Evolutionary conservation across 1,284 basidiomycete species (phyloP).

Genomic region (Coniferiporia sulphurascens): DNA sequence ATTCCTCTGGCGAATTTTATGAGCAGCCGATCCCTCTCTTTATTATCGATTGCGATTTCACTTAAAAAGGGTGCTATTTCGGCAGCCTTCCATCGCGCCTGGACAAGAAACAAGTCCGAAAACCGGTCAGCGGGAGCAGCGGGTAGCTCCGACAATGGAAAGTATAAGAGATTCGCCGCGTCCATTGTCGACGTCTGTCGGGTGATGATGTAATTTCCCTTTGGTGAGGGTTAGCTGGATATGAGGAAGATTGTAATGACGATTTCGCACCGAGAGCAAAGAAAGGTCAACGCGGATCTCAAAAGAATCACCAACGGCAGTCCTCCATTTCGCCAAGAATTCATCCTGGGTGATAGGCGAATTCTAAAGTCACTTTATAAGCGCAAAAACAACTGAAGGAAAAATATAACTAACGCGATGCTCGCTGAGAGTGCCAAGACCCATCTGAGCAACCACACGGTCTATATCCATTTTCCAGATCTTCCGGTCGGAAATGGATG

Average conservation of each 20-base stretch:
- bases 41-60: conserved; percentile 76
- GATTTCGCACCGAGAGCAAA: conserved; percentile 56
- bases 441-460: conserved; percentile 60
- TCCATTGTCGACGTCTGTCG: conserved; percentile 26
- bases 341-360: conserved; percentile 49
- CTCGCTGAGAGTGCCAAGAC: conserved; percentile 62
- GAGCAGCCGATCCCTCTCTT: conserved; percentile 81
- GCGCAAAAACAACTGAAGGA: neutral
- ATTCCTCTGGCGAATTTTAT: conserved; percentile 80
- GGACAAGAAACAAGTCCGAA: conserved; percentile 76
- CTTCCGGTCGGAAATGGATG: conserved; percentile 23
- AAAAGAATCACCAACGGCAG: conserved; percentile 71
- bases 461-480: conserved; percentile 62
- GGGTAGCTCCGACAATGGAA: conserved; percentile 71
- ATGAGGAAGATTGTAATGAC: conserved; percentile 15
- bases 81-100: conserved; percentile 68
- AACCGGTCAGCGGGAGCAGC: conserved; percentile 74
- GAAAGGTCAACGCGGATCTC: conserved; percentile 49
- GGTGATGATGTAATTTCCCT: conserved; percentile 71
- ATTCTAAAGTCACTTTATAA: conserved; percentile 34
- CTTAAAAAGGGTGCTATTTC: conserved; percentile 79
- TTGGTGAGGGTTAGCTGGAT: neutral
- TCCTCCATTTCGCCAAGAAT: conserved; percentile 65
- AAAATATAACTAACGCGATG: conserved; percentile 47
- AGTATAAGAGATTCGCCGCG: conserved; percentile 47